Evolutionary conservation across 73 alveolate species (phyloP).

Genomic region (Strombidium stylifer): DNA sequence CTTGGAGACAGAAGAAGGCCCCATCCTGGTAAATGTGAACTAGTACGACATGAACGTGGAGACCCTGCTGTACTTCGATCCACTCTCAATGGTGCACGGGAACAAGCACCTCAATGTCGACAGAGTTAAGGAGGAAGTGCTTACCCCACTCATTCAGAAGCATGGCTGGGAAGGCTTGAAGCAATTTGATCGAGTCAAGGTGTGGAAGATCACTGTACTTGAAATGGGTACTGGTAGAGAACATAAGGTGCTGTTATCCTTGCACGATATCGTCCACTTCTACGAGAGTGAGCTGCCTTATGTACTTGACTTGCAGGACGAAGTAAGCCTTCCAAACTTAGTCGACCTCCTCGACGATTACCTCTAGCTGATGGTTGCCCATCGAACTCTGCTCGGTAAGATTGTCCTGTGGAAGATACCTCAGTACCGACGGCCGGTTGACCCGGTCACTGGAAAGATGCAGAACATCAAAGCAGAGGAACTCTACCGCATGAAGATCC

Average conservation of each 20-base stretch:
- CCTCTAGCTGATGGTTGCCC: conserved; percentile 26
- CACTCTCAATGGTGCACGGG: conserved; percentile 24
- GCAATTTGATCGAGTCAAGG: conserved; percentile 17
- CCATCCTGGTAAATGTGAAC: conserved; percentile 34
- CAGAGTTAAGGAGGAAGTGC: neutral
- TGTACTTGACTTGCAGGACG: conserved; percentile 9
- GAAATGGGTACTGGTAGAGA: neutral
- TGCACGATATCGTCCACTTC: conserved; percentile 26
- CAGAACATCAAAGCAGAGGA: neutral
- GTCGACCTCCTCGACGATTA: conserved; percentile 37
- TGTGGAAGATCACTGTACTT: conserved; percentile 47
- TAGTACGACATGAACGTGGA: conserved; percentile 35
- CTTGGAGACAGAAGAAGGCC: conserved; percentile 36
- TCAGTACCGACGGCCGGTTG: conserved; percentile 28
- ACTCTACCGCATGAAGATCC: conserved; percentile 1
- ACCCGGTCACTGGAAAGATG: conserved; percentile 1
- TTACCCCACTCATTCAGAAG: neutral
- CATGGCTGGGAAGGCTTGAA: neutral
- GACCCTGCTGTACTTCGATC: conserved; percentile 1
- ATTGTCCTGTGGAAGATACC: conserved; percentile 45
- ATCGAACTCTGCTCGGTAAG: conserved; percentile 28
- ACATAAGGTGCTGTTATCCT: conserved; percentile 32
- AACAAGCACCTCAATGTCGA: conserved; percentile 42
- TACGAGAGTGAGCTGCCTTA: conserved; percentile 42
- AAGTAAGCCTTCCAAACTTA: conserved; percentile 20